Evolutionary conservation across 805 yeast genomes (phyloP).

Genomic region (Candida ponderosae): DNA sequence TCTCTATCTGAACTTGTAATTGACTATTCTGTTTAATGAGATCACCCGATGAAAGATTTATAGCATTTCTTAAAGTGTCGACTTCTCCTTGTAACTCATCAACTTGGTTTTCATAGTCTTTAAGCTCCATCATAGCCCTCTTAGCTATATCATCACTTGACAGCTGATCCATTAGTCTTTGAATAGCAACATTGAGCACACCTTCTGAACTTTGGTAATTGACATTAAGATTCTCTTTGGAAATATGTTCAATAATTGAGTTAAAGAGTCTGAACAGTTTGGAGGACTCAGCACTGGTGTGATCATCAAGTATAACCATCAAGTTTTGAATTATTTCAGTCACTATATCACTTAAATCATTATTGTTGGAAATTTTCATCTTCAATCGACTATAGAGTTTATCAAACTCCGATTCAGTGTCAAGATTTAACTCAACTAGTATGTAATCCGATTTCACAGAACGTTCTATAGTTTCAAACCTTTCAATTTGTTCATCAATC

Average conservation of each 20-base stretch:
- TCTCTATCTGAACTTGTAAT: conserved; percentile 48
- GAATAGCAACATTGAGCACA: conserved; percentile 59
- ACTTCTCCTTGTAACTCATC: conserved; percentile 28
- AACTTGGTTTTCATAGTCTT: conserved; percentile 31
- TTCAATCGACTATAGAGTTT: conserved; percentile 7
- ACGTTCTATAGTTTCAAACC: conserved; percentile 11
- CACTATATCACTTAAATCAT: conserved; percentile 56
- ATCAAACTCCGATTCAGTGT: conserved; percentile 7
- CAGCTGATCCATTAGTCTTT: conserved; percentile 51
- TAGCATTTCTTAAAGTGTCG: conserved; percentile 5
- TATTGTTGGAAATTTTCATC: conserved; percentile 31
- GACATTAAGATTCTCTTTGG: conserved; percentile 35
- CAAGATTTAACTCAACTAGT: conserved; percentile 18
- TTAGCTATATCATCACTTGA: conserved; percentile 73
- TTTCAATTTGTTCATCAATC: conserved; percentile 16
- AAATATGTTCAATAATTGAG: conserved; percentile 25
- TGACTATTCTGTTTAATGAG: conserved; percentile 43
- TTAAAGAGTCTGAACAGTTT: conserved; percentile 48
- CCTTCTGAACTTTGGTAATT: conserved; percentile 39
- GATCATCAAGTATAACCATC: conserved; percentile 39
- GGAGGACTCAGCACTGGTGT: conserved; percentile 33
- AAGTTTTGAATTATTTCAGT: conserved; percentile 50
- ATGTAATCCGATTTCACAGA: conserved; percentile 9
- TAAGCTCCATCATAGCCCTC: conserved; percentile 47
- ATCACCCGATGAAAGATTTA: conserved; percentile 5